Conservation (phyloP, 2,329 filamentous ascomycete species). For the Plectosphaerella cucumerina region DNA sequence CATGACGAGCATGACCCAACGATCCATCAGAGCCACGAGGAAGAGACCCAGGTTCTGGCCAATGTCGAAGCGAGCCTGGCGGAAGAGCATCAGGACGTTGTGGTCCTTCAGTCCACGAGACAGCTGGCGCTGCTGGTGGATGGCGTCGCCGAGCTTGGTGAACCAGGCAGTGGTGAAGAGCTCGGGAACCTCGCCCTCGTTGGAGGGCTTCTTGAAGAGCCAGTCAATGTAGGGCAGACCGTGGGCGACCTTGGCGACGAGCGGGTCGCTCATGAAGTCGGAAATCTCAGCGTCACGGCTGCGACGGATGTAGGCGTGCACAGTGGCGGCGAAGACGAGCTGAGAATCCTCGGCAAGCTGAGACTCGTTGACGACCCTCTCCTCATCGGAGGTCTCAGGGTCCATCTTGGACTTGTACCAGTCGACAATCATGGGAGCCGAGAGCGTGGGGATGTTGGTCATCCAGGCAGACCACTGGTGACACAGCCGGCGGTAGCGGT, state of each 20-base stretch:
- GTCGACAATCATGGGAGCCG: constrained; percentile 42
- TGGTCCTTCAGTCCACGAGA: constrained; percentile 31
- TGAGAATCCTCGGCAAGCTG: constrained; percentile 17
- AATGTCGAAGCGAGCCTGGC: constrained; percentile 28
- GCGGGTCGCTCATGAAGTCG: constrained; percentile 11
- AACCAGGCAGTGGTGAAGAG: constrained; percentile 29
- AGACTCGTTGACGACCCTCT: constrained; percentile 8
- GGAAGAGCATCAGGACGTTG: constrained; percentile 30
- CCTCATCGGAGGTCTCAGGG: constrained; percentile 13
- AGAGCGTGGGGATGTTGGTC: constrained; percentile 41
- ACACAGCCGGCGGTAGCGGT: constrained; percentile 48
- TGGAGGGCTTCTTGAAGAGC: constrained; percentile 28
- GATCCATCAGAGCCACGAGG: constrained; percentile 32
- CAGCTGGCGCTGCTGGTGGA: constrained; percentile 28
- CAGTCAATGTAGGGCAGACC: constrained; percentile 28
- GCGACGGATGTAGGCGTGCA: constrained; percentile 21
- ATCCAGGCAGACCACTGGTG: constrained; percentile 58
- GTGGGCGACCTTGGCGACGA: constrained; percentile 17
- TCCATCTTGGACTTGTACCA: constrained; percentile 37
- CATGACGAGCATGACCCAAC: constrained; percentile 32
- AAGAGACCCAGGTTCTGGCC: constrained; percentile 31
- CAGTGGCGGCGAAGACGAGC: constrained; percentile 26
- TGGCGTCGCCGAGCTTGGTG: constrained; percentile 25
- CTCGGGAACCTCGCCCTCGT: constrained; percentile 19
- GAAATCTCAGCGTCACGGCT: constrained; percentile 4